These are phyloP conservation scores for Geotrichum candidum DNA, from an alignment of 1,139 yeast genomes.

Conservation along the genomic window DNA sequence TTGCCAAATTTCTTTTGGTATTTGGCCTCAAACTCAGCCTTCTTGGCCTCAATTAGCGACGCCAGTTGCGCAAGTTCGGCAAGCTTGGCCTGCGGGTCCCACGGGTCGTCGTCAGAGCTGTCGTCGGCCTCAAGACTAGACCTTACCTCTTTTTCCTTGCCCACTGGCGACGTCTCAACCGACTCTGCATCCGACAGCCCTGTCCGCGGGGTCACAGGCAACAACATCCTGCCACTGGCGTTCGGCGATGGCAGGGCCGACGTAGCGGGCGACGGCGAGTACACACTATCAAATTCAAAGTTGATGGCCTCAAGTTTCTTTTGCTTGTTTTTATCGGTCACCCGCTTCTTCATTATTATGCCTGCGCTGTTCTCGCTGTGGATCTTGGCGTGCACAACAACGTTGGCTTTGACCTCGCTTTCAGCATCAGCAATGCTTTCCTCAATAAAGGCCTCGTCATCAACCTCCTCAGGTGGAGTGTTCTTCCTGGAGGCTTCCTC, in stretches of 20 bases:
- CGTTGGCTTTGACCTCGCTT: constrained; percentile 9
- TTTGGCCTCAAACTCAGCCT: constrained; percentile 14
- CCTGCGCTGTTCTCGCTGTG: constrained; percentile 10
- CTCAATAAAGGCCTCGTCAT: constrained; percentile 9
- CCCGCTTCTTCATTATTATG: constrained; percentile 10
- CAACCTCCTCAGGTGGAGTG: neutral
- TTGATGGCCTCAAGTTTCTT: neutral
- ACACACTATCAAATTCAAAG: neutral
- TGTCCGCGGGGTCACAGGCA: neutral
- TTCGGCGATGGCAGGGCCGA: neutral
- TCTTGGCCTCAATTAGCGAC: constrained; percentile 21
- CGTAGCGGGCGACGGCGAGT: neutral
- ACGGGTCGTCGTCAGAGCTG: constrained; percentile 15
- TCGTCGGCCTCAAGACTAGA: neutral
- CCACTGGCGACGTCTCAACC: neutral
- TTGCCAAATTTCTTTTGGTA: constrained; percentile 12
- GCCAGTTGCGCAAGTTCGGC: constrained; percentile 27
- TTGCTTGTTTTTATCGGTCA: neutral
- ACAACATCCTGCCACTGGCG: neutral
- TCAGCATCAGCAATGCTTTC: constrained; percentile 18
- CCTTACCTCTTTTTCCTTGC: neutral
- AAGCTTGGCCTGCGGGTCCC: constrained; percentile 27
- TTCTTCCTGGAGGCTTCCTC: neutral
- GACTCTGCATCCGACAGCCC: neutral
- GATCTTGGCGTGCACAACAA: constrained; percentile 14